Evolutionary conservation across 371 early-diverging fungal genomes (phyloP), one percentile per base, ranked within the genome.

Genomic region (Mucor plumbeus): DNA sequence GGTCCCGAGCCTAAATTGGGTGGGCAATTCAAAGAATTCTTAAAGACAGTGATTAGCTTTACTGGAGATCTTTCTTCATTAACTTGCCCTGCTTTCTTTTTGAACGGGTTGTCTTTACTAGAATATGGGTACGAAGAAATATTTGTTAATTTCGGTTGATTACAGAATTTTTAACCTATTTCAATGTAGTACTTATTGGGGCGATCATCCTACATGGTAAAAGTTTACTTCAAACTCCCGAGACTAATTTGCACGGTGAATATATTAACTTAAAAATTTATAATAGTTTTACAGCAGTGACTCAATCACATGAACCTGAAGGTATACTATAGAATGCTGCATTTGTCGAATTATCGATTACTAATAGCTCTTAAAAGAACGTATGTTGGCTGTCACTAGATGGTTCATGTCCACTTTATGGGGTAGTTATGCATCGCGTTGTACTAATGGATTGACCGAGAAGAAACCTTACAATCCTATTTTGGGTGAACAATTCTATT

Each of bases 381-480:
- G 73, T 39, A 59, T 73, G 40, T 38, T 72, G 70, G 72, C 75
- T 44, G 64, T 75, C 13, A 53, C 67, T 21, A 48, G 62, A 7
- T 75, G 72, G 72, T 72, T 71, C 33, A 71, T 71, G 59, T 91
- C 91, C 11, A 88, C 90, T 13, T 80, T 91, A 8, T 89, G 86
- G 67, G 91, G 92, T 36, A 87, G 88, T 35, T 86, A 85, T 64
- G 74, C 77, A 21, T 77, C 77, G 15, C 77, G 77, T 19, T 74
- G 74, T 59, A 71, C 74, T 35, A 61, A 65, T 55, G 77, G 77
- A 14, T 55, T 69, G 48, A 69, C 56, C 31, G 92, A 92, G 64
- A 92, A 92, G 76, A 92, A 92, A 69, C 92, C 92, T 3, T 93
- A 88, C 66, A 93, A 94, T 57, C 94, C 94, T n/a, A 91, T 93